Base-by-base conservation (phyloP, 208 protist genomes). In the Angomonas deanei region DNA sequence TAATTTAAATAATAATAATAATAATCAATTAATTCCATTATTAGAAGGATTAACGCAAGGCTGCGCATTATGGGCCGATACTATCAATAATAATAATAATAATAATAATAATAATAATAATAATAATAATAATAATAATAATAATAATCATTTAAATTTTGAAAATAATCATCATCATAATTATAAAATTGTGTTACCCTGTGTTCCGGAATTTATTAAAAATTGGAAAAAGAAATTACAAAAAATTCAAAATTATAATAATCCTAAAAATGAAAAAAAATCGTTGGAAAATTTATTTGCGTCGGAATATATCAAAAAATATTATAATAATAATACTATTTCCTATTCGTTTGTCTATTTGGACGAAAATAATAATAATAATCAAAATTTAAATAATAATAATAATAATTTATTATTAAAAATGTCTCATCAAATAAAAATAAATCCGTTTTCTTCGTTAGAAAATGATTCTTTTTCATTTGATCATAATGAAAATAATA, bases 161-260 rank as follows among this genome's bases (percentile, higher is more conserved):
- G 15, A 42, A n/a, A 42, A 42, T 42, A 42, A 42, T 42, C 11
- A 42, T n/a, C 8, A 42, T 42, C 11, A n/a, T 42, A 42, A 42
- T 42, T 42, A n/a, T 42, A n/a, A n/a, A 42, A 15, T 42, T 8
- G 36, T 15, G 8, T 42, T 42, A n/a, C 36, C 36, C 11, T 8
- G 8, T 8, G 36, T 42, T 8, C 36, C 36, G 15, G 36, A 42
- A n/a, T 42, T 42, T 42, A 42, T 42, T 8, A 42, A 42, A 42
- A 8, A 42, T n/a, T 42, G 36, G 36, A 42, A 42, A 15, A 8
- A 53, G 19, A 27, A 27, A 28, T 15, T 27, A 53, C 5, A 15
- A 24, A 53, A 53, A 42, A 42, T n/a, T 42, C 8, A 42, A n/a
- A 42, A 42, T 42, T n/a, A 42, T 42, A 42, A 42, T 42, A 42